phyloP scores from a whole-genome alignment of 1,284 basidiomycete genomes.

The Erythrobasidium hasegawianum region DNA sequence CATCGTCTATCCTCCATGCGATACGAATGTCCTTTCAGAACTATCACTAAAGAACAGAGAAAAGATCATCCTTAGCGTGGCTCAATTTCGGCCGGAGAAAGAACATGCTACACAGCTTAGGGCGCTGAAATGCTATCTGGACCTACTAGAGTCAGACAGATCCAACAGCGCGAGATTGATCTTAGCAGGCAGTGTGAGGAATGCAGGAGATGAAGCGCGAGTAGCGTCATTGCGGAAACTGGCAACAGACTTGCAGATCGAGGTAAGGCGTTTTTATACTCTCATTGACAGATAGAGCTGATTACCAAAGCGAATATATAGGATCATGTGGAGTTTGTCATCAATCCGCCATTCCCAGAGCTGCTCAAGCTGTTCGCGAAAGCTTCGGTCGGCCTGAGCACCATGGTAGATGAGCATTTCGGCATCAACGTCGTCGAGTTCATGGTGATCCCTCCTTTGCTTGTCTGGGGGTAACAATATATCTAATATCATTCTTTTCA shows the following conservation, averaged over 20 bases:
- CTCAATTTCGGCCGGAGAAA: slow-evolving; percentile 95
- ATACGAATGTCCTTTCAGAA: slow-evolving; percentile 66
- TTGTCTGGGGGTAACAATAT: slow-evolving; percentile 40
- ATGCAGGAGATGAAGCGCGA: slow-evolving; percentile 67
- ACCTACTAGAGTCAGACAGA: slow-evolving; percentile 43
- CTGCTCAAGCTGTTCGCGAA: slow-evolving; percentile 66
- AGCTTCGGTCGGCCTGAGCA: slow-evolving; percentile 82
- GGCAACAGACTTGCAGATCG: slow-evolving; percentile 62
- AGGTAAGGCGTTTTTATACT: slow-evolving; percentile 53
- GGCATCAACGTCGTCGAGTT: slow-evolving; percentile 98
- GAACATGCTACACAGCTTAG: slow-evolving; percentile 78
- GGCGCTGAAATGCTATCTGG: slow-evolving; percentile 63
- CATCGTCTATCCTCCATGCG: slow-evolving; percentile 88
- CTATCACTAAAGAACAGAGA: slow-evolving; percentile 63
- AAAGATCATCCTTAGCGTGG: slow-evolving; percentile 73
- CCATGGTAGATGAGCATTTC: slow-evolving; percentile 99
- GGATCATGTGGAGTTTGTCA: slow-evolving; percentile 69
- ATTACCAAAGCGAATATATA: slow-evolving; percentile 47
- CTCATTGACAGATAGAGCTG: background rate
- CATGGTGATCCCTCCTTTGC: no score
- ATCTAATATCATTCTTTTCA: slow-evolving; percentile 47
- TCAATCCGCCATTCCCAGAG: slow-evolving; percentile 74
- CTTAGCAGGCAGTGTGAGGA: slow-evolving; percentile 78
- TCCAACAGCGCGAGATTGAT: slow-evolving; percentile 54
- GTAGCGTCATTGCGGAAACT: slow-evolving; percentile 62